Evolutionary conservation across 306 rosid species (phyloP).

Genomic region (Vigna angularis): DNA sequence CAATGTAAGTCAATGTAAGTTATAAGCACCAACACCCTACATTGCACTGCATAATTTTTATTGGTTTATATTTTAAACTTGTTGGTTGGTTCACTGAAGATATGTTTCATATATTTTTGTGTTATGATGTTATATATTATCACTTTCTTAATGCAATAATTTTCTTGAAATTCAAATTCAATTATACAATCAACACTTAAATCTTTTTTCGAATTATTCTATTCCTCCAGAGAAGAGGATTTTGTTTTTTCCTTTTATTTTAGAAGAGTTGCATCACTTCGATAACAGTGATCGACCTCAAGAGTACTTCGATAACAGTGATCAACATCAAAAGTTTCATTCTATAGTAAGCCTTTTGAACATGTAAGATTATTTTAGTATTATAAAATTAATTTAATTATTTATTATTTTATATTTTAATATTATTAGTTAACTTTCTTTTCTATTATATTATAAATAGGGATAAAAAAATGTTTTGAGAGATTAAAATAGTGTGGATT

Average conservation of each 20-base stretch:
- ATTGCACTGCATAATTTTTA: constrained; percentile 12
- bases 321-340: too few species aligned
- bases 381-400: too few species aligned
- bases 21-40: constrained; percentile 34
- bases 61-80: constrained; percentile 33
- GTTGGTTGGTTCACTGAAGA: neutral
- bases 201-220: constrained; percentile 26
- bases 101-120: neutral
- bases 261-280: constrained; percentile 85
- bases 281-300: neutral
- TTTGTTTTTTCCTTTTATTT: constrained; percentile 48
- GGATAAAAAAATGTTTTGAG: too few species aligned
- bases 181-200: constrained; percentile 25
- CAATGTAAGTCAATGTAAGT: constrained; percentile 64
- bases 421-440: too few species aligned
- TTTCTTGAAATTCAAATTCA: constrained; percentile 40
- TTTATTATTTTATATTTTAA: too few species aligned
- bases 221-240: constrained; percentile 29
- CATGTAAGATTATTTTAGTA: too few species aligned
- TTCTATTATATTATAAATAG: too few species aligned
- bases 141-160: constrained; percentile 18
- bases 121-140: neutral
- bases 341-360: too few species aligned
- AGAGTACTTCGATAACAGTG: too few species aligned
- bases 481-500: too few species aligned